These are phyloP conservation scores for Plantago elongata DNA, from an alignment of 257 asterid species.

Conservation along the genomic window DNA sequence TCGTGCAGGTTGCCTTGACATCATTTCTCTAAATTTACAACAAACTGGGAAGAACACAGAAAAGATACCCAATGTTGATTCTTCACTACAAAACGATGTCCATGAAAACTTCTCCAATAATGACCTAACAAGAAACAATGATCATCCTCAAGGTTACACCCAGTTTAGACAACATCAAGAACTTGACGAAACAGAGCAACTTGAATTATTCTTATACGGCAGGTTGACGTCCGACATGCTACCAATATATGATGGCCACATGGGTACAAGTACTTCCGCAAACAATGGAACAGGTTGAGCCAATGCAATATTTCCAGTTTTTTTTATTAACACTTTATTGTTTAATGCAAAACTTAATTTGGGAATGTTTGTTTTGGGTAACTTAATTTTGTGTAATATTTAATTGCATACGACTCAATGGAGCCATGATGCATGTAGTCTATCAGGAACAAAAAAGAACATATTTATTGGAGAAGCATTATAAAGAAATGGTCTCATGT, in stretches of 20 bases:
- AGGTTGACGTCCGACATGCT: background rate
- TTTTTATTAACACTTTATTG: background rate
- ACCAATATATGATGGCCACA: background rate
- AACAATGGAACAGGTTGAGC: background rate
- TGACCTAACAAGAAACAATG: background rate
- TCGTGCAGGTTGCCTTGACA: background rate
- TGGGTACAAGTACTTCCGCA: background rate
- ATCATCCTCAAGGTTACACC: background rate
- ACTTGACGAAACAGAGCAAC: background rate
- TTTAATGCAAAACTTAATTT: background rate
- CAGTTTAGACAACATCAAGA: background rate
- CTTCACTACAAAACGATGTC: background rate
- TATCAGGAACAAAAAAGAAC: too few species aligned
- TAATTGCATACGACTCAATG: too few species aligned
- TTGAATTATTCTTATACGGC: background rate
- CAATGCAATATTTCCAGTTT: background rate
- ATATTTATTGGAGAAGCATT: too few species aligned
- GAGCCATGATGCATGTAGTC: too few species aligned
- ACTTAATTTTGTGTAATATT: too few species aligned
- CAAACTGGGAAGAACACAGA: too few species aligned
- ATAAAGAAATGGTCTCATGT: too few species aligned
- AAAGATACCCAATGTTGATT: too few species aligned
- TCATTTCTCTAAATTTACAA: too few species aligned
- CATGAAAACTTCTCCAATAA: background rate
- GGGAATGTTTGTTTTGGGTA: too few species aligned